Conservation (phyloP, 306 rosid genomes). For the Glycine tomentella region DNA sequence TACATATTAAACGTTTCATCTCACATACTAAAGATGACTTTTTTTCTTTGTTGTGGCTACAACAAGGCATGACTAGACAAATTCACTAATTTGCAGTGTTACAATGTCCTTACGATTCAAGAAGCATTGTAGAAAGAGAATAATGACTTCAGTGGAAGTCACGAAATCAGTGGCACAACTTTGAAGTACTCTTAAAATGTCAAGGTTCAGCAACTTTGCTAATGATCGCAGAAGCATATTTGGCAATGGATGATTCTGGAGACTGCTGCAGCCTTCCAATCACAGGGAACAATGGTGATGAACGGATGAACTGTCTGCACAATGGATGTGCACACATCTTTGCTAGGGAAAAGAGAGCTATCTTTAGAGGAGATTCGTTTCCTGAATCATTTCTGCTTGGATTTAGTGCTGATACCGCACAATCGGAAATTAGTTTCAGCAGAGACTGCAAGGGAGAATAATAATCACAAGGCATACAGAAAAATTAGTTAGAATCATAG, state of each 20-base stretch:
- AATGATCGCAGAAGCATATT: slow-evolving; percentile 68
- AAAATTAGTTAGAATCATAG: background rate
- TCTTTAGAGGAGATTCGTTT: slow-evolving; percentile 90
- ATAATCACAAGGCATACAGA: too few species aligned
- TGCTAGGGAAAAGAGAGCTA: slow-evolving; percentile 86
- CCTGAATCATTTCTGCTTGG: slow-evolving; percentile 72
- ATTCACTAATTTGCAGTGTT: slow-evolving; percentile 26
- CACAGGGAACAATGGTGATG: slow-evolving; percentile 77
- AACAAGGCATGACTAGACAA: slow-evolving; percentile 3
- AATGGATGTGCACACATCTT: slow-evolving; percentile 91
- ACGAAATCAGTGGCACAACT: slow-evolving; percentile 5
- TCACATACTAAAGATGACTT: slow-evolving; percentile 1
- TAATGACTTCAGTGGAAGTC: slow-evolving; percentile 42
- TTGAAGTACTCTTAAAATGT: slow-evolving; percentile 11
- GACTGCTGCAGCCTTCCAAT: slow-evolving; percentile 81
- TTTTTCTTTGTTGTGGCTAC: background rate
- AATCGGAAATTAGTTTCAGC: slow-evolving; percentile 79
- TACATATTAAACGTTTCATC: slow-evolving; percentile 24
- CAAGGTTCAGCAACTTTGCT: slow-evolving; percentile 72
- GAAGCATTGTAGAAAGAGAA: background rate
- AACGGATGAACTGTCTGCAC: slow-evolving; percentile 80
- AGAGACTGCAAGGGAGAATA: slow-evolving; percentile 75
- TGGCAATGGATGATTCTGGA: slow-evolving; percentile 80
- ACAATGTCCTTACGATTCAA: slow-evolving; percentile 2
- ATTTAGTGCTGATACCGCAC: slow-evolving; percentile 67